Percentiles rank a stretch among this genome's conserved stretches.
Evolutionary conservation across 2,329 filamentous ascomycete species (phyloP).

Genomic region (Stylonectria norvegica): DNA sequence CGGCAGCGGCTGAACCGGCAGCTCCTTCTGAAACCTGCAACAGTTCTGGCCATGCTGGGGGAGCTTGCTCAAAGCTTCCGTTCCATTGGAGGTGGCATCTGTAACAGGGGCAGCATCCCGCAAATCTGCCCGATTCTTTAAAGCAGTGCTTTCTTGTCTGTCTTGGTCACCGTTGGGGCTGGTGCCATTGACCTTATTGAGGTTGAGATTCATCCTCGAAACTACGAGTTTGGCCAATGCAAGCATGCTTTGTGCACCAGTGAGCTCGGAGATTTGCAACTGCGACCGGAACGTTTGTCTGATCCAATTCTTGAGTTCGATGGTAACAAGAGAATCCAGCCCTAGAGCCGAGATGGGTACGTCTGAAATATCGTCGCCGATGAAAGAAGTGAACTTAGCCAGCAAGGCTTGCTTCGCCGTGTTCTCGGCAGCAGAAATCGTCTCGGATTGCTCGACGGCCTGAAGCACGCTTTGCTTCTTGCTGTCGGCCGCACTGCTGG

Average conservation of each 20-base stretch:
- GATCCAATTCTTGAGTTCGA: conserved; percentile 17
- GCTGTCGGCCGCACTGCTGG: conserved; percentile 5
- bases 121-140: background rate
- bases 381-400: conserved; percentile 13
- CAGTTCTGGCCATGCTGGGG: background rate
- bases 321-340: conserved; percentile 16
- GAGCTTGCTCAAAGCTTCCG: background rate
- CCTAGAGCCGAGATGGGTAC: conserved; percentile 12
- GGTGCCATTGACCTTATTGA: background rate
- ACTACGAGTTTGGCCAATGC: conserved; percentile 11
- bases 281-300: conserved; percentile 10
- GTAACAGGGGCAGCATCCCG: background rate
- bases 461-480: conserved; percentile 9
- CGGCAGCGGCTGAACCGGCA: background rate
- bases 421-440: conserved; percentile 8
- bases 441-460: conserved; percentile 6
- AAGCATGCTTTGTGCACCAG: conserved; percentile 9
- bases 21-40: background rate
- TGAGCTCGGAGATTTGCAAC: conserved; percentile 14
- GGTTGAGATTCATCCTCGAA: background rate
- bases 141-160: background rate
- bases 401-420: conserved; percentile 5
- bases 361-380: conserved; percentile 10
- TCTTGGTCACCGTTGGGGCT: background rate
- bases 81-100: background rate